Evolutionary conservation across 441 rosid genomes (phyloP), one percentile per base, ranked within the genome.

Genomic region (Flueggea neowawraea): DNA sequence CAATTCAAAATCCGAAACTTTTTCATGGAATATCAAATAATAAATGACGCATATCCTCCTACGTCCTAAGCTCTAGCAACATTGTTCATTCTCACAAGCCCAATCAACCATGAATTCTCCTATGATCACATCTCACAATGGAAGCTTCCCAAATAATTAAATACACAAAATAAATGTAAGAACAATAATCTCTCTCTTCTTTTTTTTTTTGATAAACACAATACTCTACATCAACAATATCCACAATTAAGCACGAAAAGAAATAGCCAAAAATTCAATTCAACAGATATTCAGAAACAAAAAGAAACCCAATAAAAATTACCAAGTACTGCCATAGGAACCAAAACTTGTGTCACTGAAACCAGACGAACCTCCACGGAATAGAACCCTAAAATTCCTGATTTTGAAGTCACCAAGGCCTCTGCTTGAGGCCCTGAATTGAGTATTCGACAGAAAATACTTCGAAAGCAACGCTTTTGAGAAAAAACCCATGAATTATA

Each of bases 301-400:
- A 59, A 58, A 31, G 44, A 13, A 49, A 41, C 14, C 33, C 36
- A 13, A 22, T 11, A 45, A 57, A 28, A 33, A 22, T 58, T 82
- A 93, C 95, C 96, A 68, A 69, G 70, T 61, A 61, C 75, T 73
- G 41, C 77, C 71, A 8, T 58, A 65, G 66, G 63, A 83, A 61
- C 72, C 62, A 68, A 71, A 81, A 45, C 52, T 62, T 0, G 68
- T 53, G 41, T 64, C 48, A 64, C 41, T 8, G 41, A 73, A 63
- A 53, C 70, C 73, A 60, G 73, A 73, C 63, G 65, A 73, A 32
- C 75, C 69, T 67, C 67, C 73, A 55, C 68, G 70, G 67, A 80
- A 78, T 62, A 41, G 85, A 57, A 73, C 69, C 66, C 75, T 55
- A 2, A 70, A 70, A 62, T 74, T 62, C 66, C 73, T 63, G 69